These are phyloP conservation scores for Penicillium freii DNA, from an alignment of 2,329 filamentous ascomycete genomes.

Conservation along the genomic window DNA sequence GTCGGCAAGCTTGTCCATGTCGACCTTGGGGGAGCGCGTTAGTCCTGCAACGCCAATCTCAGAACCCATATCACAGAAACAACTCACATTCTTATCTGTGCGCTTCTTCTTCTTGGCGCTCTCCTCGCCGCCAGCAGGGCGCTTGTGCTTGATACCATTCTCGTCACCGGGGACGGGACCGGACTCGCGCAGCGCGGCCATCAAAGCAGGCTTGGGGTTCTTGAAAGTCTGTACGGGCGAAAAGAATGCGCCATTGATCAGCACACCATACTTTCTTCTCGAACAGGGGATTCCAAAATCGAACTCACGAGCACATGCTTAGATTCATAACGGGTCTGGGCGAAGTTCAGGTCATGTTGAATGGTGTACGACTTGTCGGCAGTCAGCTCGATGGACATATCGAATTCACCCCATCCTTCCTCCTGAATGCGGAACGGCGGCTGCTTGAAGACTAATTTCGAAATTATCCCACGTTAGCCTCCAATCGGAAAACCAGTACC, in stretches of 20 bases:
- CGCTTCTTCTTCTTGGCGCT: constrained; percentile 75
- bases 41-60: not conserved
- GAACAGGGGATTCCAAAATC: not conserved
- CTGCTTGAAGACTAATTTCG: constrained; percentile 66
- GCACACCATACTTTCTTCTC: not conserved
- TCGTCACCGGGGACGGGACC: constrained; percentile 77
- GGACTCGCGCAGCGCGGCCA: constrained; percentile 75
- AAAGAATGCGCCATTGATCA: not conserved
- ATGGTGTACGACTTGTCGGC: constrained; percentile 84
- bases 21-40: constrained; percentile 49
- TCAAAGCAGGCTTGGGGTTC: constrained; percentile 84
- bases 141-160: constrained; percentile 64
- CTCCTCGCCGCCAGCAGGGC: constrained; percentile 54
- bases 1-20: constrained; percentile 96
- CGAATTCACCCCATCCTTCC: constrained; percentile 98
- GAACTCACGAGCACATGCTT: constrained; percentile 68
- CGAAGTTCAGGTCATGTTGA: constrained; percentile 89
- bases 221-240: constrained; percentile 65
- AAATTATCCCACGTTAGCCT: not conserved
- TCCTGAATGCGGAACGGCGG: constrained; percentile 87
- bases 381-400: constrained; percentile 82
- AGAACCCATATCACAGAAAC: too few species aligned
- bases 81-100: constrained; percentile 57
- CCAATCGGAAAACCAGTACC: not conserved
- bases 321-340: constrained; percentile 74